Evolutionary conservation across 805 yeast species (phyloP).

Genomic region (Yamadazyma ubonensis): DNA sequence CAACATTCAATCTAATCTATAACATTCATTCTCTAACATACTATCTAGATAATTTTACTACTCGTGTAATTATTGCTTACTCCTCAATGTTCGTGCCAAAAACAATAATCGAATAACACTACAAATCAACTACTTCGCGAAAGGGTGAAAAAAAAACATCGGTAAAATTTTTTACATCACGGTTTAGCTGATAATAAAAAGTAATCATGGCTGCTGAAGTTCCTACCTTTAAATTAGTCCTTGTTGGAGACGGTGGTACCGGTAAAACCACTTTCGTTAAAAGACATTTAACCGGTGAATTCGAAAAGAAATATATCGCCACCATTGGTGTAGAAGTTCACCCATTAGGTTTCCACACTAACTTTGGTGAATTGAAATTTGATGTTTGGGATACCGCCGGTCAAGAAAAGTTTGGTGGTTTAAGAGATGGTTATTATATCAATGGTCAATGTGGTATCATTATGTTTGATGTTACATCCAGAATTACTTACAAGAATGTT

Average conservation of each 20-base stretch:
- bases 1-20: too few relatives aligned
- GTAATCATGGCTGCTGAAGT: conserved; percentile 66
- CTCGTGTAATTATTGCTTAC: too few relatives aligned
- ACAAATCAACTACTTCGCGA: background rate
- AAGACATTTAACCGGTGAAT: conserved; percentile 99
- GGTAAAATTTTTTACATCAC: conserved; percentile 1
- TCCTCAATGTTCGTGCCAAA: background rate
- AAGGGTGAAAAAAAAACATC: conserved; percentile 6
- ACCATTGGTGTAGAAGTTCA: conserved; percentile 99
- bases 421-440: conserved; percentile 99
- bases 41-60: too few relatives aligned
- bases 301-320: conserved; percentile 98
- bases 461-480: conserved; percentile 99
- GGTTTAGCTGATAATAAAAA: background rate
- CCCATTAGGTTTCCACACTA: conserved; percentile 96
- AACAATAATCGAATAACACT: background rate
- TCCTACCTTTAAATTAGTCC: conserved; percentile 96
- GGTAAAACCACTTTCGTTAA: conserved; percentile 99
- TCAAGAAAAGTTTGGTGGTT: conserved; percentile 99
- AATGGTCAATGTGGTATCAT: conserved; percentile 99
- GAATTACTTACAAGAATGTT: conserved; percentile 99
- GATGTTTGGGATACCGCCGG: conserved; percentile 99
- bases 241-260: conserved; percentile 99
- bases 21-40: too few relatives aligned
- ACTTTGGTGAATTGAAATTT: conserved; percentile 97